Conservation (phyloP, 805 yeast species). For the Candida takata region DNA sequence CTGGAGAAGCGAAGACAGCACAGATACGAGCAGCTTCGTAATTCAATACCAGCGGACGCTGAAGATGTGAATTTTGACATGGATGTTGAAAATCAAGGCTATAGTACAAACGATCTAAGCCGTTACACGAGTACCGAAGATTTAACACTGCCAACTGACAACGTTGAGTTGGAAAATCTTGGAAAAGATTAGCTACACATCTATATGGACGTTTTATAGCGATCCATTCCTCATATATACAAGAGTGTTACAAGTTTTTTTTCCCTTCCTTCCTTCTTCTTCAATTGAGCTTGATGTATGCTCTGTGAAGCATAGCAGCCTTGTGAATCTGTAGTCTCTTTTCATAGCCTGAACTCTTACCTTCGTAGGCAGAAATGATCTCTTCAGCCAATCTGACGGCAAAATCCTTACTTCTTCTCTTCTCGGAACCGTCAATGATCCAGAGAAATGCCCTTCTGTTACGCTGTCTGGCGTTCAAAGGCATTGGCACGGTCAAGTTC, state of each 20-base stretch:
- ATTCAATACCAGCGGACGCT: conserved; percentile 21
- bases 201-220: too few species aligned
- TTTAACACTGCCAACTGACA: conserved; percentile 7
- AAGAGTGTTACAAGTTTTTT: too few species aligned
- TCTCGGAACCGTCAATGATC: conserved; percentile 80
- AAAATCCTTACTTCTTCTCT: conserved; percentile 72
- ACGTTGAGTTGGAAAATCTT: conserved; percentile 12
- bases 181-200: conserved; percentile 20
- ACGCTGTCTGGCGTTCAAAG: conserved; percentile 77
- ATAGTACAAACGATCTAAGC: conserved; percentile 18
- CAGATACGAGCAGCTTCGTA: conserved; percentile 21
- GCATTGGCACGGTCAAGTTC: conserved; percentile 71
- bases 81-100: conserved; percentile 15
- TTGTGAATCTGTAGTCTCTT: conserved; percentile 79
- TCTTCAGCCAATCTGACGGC: conserved; percentile 91
- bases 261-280: background rate
- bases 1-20: conserved; percentile 19
- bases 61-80: conserved; percentile 20
- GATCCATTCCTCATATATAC: background rate
- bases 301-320: conserved; percentile 82
- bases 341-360: conserved; percentile 77
- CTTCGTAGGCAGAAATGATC: conserved; percentile 66
- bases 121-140: conserved; percentile 20
- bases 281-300: conserved; percentile 45
- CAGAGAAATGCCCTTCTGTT: conserved; percentile 81